Percentiles rank a stretch among this genome's conserved stretches.
phyloP scores from a whole-genome alignment of 2,329 filamentous ascomycete species.

The Fusarium mundagurra region DNA sequence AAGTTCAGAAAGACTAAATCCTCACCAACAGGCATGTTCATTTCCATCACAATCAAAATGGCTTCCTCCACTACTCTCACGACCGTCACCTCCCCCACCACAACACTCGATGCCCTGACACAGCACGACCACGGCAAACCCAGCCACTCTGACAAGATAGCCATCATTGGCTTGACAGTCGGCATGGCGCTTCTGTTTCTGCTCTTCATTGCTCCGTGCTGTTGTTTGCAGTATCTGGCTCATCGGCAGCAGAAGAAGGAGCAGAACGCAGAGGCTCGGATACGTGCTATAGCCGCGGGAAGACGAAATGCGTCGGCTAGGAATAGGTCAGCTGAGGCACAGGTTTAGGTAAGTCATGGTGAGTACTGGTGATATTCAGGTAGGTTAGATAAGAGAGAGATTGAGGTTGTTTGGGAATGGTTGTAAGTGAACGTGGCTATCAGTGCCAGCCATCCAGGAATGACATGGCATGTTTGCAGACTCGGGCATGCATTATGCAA shows the following conservation, averaged over 20 bases:
- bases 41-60: not conserved
- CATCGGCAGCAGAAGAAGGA: conserved; percentile 2
- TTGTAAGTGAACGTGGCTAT: not conserved
- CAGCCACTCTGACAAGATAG: not conserved
- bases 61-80: conserved; percentile 3
- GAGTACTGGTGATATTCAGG: not conserved
- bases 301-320: no score
- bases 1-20: not conserved
- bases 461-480: not conserved
- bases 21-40: not conserved
- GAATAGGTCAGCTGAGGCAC: not conserved
- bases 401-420: not conserved
- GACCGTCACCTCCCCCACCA: not conserved
- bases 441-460: not conserved
- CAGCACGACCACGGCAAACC: not conserved
- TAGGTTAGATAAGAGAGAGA: not conserved
- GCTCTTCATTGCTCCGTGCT: conserved; percentile 21
- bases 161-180: not conserved
- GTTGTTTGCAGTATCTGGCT: conserved; percentile 1
- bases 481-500: not conserved
- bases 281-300: not conserved
- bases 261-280: not conserved
- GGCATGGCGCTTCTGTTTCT: not conserved
- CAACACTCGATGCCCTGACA: not conserved
- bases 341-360: not conserved